Base-by-base conservation (phyloP, 1,139 yeast genomes). In the Suhomyces bokatorum region DNA sequence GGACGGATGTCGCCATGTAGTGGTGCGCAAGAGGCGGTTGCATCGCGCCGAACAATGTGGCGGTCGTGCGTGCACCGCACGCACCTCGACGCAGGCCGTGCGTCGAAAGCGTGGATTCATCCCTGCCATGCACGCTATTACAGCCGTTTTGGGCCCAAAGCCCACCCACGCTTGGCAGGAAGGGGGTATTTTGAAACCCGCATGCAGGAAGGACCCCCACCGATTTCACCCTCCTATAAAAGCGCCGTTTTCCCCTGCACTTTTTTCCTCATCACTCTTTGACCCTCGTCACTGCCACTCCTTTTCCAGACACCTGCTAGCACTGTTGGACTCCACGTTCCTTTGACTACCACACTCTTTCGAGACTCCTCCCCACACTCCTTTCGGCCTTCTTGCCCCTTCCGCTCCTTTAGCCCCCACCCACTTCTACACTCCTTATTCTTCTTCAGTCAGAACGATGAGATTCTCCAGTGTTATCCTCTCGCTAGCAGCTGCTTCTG, bases 401-500 rank as follows among this genome's bases (percentile, higher is more conserved):
- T 44, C 37, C 48, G 20, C 42, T 46, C 49, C 46, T 48, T 46
- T 40, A 35, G 27, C 16, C 27, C 37, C 20, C 37, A 16, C 35
- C 42, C 50, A 33, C 42, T 38, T 20, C 30, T 16, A 15, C 37
- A 39, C 32, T 43, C 47, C 41, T 40, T 16, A 15, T 35, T 37
- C 32, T 43, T 46, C 41, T 40, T 43, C 24, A 26, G 29, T 36
- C 27, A 16, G 28, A 29, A 40, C 37, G 22, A 54, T 54, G 58
- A 54, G 46, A 42, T 47, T 50, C 29, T 48, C 57, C 24, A 37
- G 43, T 29, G 40, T 46, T 39, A 44, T 51, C 40, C 47, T 52
- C 34, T 45, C 55, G 32, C 35, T 53, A 24, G 45, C 53, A 37
- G 35, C 50, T 29, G 36, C 54, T 33, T 38, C 41, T 32, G 32